Percentiles rank a stretch among this genome's conserved stretches.
Conservation (phyloP, 768 basidiomycete genomes). For the Termitomyces sp. region DNA sequence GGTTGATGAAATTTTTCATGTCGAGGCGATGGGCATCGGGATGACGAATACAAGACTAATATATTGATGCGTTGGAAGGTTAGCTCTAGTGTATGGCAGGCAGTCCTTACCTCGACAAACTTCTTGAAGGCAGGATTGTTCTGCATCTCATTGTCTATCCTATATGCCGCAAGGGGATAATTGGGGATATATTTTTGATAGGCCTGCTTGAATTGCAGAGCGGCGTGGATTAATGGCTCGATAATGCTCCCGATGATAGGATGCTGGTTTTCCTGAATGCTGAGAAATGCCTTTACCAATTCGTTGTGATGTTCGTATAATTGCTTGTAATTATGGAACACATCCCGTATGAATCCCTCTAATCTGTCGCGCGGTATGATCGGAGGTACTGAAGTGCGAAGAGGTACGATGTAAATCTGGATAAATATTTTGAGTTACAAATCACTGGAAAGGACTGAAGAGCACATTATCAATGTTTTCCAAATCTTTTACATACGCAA, state of each 20-base stretch:
- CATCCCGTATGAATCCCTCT: constrained; percentile 74
- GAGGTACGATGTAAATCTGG: constrained; percentile 80
- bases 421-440: not conserved
- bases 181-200: constrained; percentile 92
- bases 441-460: not conserved
- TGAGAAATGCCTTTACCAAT: constrained; percentile 73
- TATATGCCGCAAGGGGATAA: constrained; percentile 85
- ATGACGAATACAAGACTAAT: constrained; percentile 46
- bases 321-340: constrained; percentile 84
- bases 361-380: constrained; percentile 69
- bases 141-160: constrained; percentile 82
- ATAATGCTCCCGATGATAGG: constrained; percentile 76
- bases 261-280: constrained; percentile 83
- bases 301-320: constrained; percentile 68
- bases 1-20: constrained; percentile 89
- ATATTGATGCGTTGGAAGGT: not conserved
- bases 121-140: constrained; percentile 74
- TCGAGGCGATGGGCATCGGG: constrained; percentile 77
- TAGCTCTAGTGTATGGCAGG: not conserved
- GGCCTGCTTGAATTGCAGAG: constrained; percentile 84
- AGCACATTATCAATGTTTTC: constrained; percentile 69
- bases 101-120: constrained; percentile 62
- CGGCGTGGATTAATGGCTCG: constrained; percentile 80
- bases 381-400: constrained; percentile 72
- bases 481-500: constrained; percentile 89